Percentiles rank a stretch among this genome's conserved stretches.
Conservation (phyloP, 2,329 filamentous ascomycete genomes). For the Verticillium dahliae region DNA sequence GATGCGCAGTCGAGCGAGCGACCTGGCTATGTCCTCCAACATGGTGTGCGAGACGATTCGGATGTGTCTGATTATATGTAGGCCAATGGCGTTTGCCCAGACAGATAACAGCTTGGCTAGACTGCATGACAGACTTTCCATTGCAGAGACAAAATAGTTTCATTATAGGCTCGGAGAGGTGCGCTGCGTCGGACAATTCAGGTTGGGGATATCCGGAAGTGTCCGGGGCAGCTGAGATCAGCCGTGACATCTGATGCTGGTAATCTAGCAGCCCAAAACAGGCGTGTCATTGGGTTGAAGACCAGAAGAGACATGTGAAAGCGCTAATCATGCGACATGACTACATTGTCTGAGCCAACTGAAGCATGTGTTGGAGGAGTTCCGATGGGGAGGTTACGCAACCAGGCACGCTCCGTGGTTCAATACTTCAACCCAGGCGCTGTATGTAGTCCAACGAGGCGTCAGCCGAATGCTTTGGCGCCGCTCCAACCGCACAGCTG, state of each 20-base stretch:
- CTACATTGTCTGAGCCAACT: neutral
- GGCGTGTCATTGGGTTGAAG: neutral
- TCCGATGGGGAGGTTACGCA: neutral
- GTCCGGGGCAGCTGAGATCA: slow-evolving; percentile 13
- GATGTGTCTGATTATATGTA: slow-evolving; percentile 5
- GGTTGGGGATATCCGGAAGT: slow-evolving; percentile 24
- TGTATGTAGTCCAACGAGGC: too few species aligned
- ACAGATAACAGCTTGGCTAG: neutral
- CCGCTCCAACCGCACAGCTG: too few species aligned
- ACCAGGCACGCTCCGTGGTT: neutral
- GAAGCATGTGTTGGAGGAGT: neutral
- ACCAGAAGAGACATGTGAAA: neutral
- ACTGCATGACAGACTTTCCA: neutral
- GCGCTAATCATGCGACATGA: neutral
- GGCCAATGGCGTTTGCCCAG: neutral
- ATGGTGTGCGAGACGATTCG: slow-evolving; percentile 15
- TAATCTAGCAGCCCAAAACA: neutral
- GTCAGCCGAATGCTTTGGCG: too few species aligned
- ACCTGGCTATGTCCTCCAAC: slow-evolving; percentile 33
- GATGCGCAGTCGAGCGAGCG: slow-evolving; percentile 39
- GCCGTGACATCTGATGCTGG: neutral
- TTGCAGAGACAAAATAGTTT: neutral
- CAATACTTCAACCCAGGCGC: too few species aligned
- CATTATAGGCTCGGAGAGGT: neutral
- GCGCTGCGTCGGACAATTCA: slow-evolving; percentile 4